phyloP scores from a whole-genome alignment of 169 alveolate species.

The Babesia ovata region DNA sequence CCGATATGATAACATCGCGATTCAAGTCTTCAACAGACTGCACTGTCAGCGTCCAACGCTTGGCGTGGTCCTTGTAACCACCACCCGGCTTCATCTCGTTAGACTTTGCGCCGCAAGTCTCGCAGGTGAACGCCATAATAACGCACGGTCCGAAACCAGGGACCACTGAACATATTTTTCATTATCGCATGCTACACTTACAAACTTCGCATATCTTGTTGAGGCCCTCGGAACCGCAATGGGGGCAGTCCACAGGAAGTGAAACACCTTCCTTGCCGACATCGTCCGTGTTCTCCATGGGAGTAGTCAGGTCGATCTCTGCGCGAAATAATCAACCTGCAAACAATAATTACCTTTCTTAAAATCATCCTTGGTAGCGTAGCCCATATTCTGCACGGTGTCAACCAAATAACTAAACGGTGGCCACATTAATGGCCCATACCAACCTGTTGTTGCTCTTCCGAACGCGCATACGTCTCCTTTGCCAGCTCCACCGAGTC shows the following conservation, averaged over 20 bases:
- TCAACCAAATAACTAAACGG: background rate
- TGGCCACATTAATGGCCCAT: background rate
- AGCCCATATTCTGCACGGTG: constrained; percentile 20
- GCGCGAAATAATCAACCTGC: background rate
- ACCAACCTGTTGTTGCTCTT: constrained; percentile 79
- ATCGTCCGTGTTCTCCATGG: constrained; percentile 56
- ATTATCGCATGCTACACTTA: background rate
- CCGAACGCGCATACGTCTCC: constrained; percentile 77
- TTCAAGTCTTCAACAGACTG: constrained; percentile 84
- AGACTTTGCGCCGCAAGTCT: constrained; percentile 91
- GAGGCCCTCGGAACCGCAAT: constrained; percentile 82
- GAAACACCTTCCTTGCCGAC: constrained; percentile 50
- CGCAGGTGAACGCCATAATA: constrained; percentile 92
- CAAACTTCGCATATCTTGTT: constrained; percentile 89
- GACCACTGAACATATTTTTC: constrained; percentile 57
- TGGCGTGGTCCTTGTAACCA: constrained; percentile 90
- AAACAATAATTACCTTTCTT: background rate
- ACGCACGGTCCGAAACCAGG: constrained; percentile 95
- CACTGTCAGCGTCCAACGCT: constrained; percentile 46
- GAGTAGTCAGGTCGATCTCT: constrained; percentile 50
- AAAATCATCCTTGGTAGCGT: constrained; percentile 24
- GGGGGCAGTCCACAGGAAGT: constrained; percentile 75
- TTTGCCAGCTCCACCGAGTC: constrained; percentile 56
- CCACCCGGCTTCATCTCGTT: constrained; percentile 97
- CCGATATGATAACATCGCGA: constrained; percentile 94